Percentiles rank a stretch among this genome's conserved stretches.
Evolutionary conservation across 306 rosid species (phyloP).

Genomic region (Mucuna pruriens): DNA sequence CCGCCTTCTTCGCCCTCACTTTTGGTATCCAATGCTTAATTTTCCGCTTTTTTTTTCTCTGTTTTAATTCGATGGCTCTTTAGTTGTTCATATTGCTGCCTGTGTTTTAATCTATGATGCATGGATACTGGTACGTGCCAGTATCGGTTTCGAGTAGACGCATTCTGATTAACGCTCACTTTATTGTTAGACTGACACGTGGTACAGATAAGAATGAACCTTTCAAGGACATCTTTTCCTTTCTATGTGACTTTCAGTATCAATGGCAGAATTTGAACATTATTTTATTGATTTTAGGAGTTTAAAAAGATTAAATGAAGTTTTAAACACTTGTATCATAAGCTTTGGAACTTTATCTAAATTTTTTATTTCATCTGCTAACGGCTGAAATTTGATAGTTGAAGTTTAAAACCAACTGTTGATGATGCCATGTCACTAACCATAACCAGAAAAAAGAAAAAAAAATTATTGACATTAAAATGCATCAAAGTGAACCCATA

Average conservation of each 20-base stretch:
- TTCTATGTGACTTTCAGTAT: neutral
- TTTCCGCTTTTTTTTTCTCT: neutral
- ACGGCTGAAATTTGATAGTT: neutral
- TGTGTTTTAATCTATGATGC: slow-evolving; percentile 12
- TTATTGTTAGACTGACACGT: neutral
- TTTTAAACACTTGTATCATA: too few relatives aligned
- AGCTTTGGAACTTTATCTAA: neutral
- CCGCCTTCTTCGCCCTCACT: slow-evolving; percentile 62
- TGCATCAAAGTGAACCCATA: neutral
- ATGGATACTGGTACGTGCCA: neutral
- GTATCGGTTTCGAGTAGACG: neutral
- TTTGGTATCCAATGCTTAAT: slow-evolving; percentile 59
- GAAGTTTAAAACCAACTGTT: neutral
- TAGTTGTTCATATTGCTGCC: neutral
- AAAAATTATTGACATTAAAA: neutral
- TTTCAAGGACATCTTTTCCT: neutral
- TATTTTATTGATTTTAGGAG: neutral
- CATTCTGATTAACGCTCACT: neutral
- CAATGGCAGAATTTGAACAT: neutral
- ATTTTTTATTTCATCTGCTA: neutral
- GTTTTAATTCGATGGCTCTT: neutral
- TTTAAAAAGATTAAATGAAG: neutral
- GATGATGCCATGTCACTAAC: too few relatives aligned
- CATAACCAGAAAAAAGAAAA: neutral
- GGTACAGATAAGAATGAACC: neutral